Base-by-base conservation (phyloP, 257 asterid genomes). In the Ehretia macrophylla region DNA sequence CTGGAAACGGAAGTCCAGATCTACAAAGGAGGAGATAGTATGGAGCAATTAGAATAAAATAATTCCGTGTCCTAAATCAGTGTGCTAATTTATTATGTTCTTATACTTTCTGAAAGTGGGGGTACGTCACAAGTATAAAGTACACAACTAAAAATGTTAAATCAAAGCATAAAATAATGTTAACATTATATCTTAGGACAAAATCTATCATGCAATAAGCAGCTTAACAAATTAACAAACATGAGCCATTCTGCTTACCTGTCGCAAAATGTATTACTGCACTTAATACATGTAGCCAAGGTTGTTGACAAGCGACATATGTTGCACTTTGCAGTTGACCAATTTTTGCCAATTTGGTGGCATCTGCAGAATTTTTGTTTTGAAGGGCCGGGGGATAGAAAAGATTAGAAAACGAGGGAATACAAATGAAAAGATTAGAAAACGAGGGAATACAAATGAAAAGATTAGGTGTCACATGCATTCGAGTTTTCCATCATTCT, bases 191-290 rank as follows among this genome's bases (percentile, higher is more conserved):
- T 27, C 35, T 27, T 27, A 27, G 6, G 6, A 3, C 4, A 27
- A 27, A 35, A 14, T 37, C n/a, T n/a, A n/a, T n/a, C n/a, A n/a
- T n/a, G n/a, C n/a, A n/a, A n/a, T n/a, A n/a, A n/a, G n/a, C n/a
- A n/a, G n/a, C n/a, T n/a, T n/a, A n/a, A n/a, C n/a, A n/a, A n/a
- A 23, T 39, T 14, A 51, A 5, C 4, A 19, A 40, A 23, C 54
- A 9, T 63, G 38, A 57, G 14, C 11, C 13, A 5, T 37, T 55
- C 57, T 56, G 46, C 72, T 63, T 74, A 87, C 97, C 95, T 69
- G 73, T 90, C 97, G 72, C 97, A 90, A 63, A 75, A 81, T 51
- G 74, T 73, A 67, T 83, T 85, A 60, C 78, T 75, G 67, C 97
- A 90, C 64, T 71, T 68, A 17, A 90, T 72, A 60, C 97, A 90